Evolutionary conservation across 306 rosid species (phyloP), one percentile per base, ranked within the genome.

Genomic region (Senna siamea): DNA sequence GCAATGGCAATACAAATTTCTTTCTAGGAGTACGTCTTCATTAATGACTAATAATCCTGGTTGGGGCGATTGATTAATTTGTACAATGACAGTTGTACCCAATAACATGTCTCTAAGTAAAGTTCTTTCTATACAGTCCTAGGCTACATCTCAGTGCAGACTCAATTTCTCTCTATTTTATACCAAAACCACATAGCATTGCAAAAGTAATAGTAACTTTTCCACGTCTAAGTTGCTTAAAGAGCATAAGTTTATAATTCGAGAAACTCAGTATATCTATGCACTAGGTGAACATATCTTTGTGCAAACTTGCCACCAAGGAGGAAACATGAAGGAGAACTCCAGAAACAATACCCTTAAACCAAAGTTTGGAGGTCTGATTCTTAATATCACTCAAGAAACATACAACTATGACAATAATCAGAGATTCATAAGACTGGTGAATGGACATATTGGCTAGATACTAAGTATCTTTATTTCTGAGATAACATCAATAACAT

Each of bases 401-500:
- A 3, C 58, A 53, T 53, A 19, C 13, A 20, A 53, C 9, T 19
- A 19, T 20, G 14, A 53, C 26, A 53, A 54, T 54, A 7, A 22
- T 54, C 30, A 12, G 59, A 54, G 32, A 22, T 20, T 54, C 30
- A 9, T 6, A 50, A n/a, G 54, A 50, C 22, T 17, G 57, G 26
- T 51, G 23, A 51, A 51, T 23, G 17, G 26, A n/a, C 51, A 43
- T 41, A 72, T 76, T 72, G 12, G 66, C 43, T 20, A 52, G 71
- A 76, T 23, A 19, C 26, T 66, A 70, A 44, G 26, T 44, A 70
- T 57, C 34, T 51, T 66, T 12, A 23, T 28, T 71, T 66, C 52
- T 53, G 22, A 67, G 40, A 68, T 32, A 78, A 56, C 46, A 51
- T 60, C 66, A 74, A n/a, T n/a, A n/a, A n/a, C n/a, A n/a, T 1